phyloP scores from a whole-genome alignment of 1,139 yeast genomes.

The Yamadazyma trypodendri region DNA sequence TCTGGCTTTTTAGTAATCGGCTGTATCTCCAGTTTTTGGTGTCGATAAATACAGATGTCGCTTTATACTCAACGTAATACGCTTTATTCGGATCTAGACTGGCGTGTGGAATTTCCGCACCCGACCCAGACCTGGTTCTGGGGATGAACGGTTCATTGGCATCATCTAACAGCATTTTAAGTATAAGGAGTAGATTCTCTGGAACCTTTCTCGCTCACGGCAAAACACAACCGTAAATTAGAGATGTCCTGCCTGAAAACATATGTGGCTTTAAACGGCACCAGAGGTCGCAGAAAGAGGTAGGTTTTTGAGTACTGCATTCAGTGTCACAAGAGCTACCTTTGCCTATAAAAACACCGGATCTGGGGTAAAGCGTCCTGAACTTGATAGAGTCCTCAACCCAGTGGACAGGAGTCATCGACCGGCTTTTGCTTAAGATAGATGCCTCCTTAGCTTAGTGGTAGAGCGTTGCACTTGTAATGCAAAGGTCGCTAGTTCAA shows the following conservation, averaged over 20 bases:
- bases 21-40: constrained; percentile 17
- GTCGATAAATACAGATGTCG: constrained; percentile 6
- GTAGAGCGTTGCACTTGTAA: constrained; percentile 96
- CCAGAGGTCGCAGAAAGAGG: too few species aligned
- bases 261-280: too few species aligned
- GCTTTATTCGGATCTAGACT: background rate
- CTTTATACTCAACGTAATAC: constrained; percentile 7
- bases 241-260: too few species aligned
- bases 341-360: too few species aligned
- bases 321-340: too few species aligned
- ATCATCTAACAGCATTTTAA: constrained; percentile 5
- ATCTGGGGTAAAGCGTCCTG: too few species aligned
- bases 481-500: constrained; percentile 95
- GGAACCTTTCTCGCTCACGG: background rate
- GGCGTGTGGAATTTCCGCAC: background rate
- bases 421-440: too few species aligned
- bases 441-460: constrained; percentile 84
- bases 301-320: too few species aligned
- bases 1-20: constrained; percentile 27
- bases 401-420: too few species aligned
- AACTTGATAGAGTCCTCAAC: too few species aligned
- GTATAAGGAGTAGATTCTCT: background rate
- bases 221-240: background rate
- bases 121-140: constrained; percentile 1
- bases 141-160: constrained; percentile 12